phyloP scores from a whole-genome alignment of 2,329 filamentous ascomycete genomes.

The Aureobasidium sp. region DNA sequence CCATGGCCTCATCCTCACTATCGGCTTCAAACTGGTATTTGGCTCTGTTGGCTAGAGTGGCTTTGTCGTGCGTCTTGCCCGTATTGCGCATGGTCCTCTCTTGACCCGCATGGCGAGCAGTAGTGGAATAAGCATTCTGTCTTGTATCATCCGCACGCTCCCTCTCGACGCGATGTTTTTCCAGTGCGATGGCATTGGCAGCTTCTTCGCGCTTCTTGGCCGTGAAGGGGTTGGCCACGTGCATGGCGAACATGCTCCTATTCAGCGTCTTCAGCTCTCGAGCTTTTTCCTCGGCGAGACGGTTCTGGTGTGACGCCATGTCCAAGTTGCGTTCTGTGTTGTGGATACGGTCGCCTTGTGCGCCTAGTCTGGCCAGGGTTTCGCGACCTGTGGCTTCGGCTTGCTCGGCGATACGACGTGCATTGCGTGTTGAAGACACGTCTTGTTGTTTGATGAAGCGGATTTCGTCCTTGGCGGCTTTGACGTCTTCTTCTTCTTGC shows the following conservation, averaged over 20 bases:
- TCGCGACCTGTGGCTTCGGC: conserved; percentile 64
- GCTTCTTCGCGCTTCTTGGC: conserved; percentile 52
- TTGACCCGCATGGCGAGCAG: conserved; percentile 58
- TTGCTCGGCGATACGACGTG: conserved; percentile 59
- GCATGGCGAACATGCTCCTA: conserved; percentile 74
- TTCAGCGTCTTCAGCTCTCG: conserved; percentile 80
- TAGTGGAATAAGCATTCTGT: conserved; percentile 44
- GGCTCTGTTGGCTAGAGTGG: conserved; percentile 52
- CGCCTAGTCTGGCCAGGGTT: conserved; percentile 66
- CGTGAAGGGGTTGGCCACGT: conserved; percentile 51
- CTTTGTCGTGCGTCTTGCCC: conserved; percentile 46
- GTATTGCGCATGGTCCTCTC: conserved; percentile 45
- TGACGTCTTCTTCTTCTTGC: conserved; percentile 66
- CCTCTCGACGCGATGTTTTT: conserved; percentile 55
- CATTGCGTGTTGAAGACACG: conserved; percentile 64
- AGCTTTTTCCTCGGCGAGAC: conserved; percentile 70
- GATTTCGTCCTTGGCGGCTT: conserved; percentile 67
- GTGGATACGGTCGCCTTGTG: conserved; percentile 72
- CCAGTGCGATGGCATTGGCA: conserved; percentile 62
- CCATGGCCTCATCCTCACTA: conserved; percentile 59
- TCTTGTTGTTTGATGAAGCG: conserved; percentile 70
- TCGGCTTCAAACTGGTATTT: conserved; percentile 79
- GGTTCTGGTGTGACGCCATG: conserved; percentile 63
- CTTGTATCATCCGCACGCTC: conserved; percentile 50
- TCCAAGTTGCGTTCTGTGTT: conserved; percentile 81